These are phyloP conservation scores for Discostella pseudostelligera DNA, from an alignment of 108 stramenopile genomes.

Conservation along the genomic window DNA sequence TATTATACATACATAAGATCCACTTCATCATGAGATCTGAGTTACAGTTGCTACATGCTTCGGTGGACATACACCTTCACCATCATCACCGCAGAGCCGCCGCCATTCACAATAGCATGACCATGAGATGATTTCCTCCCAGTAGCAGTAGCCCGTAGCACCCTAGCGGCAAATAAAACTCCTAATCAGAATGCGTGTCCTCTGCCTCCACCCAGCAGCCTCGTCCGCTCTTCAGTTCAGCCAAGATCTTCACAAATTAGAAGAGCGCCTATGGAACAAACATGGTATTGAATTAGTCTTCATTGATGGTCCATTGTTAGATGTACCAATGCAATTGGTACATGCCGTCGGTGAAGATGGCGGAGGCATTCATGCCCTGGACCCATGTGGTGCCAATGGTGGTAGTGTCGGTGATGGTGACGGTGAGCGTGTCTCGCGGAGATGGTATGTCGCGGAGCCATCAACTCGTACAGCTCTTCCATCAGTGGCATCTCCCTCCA, in stretches of 20 bases:
- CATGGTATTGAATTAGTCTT: constrained; percentile 84
- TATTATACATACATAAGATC: no score
- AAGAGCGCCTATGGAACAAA: constrained; percentile 62
- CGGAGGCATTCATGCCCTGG: constrained; percentile 14
- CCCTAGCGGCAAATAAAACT: not conserved
- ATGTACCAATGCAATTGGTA: constrained; percentile 9
- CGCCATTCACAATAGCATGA: no score
- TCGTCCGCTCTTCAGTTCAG: constrained; percentile 63
- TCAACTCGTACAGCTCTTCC: not conserved
- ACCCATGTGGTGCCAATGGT: constrained; percentile 5
- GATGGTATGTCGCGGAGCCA: constrained; percentile 35
- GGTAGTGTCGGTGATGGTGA: constrained; percentile 14
- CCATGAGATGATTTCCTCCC: no score
- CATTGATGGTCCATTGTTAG: constrained; percentile 65
- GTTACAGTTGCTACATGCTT: no score
- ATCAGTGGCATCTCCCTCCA: no score
- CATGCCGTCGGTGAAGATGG: not conserved
- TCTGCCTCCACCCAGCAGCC: constrained; percentile 73
- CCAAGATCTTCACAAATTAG: constrained; percentile 45
- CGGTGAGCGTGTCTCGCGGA: constrained; percentile 16
- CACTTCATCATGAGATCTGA: no score
- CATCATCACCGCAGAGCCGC: not conserved
- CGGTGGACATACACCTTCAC: no score
- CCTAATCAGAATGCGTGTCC: constrained; percentile 54
- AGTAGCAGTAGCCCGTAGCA: no score